phyloP scores from a whole-genome alignment of 441 rosid genomes.

The Erysimum pusillum region DNA sequence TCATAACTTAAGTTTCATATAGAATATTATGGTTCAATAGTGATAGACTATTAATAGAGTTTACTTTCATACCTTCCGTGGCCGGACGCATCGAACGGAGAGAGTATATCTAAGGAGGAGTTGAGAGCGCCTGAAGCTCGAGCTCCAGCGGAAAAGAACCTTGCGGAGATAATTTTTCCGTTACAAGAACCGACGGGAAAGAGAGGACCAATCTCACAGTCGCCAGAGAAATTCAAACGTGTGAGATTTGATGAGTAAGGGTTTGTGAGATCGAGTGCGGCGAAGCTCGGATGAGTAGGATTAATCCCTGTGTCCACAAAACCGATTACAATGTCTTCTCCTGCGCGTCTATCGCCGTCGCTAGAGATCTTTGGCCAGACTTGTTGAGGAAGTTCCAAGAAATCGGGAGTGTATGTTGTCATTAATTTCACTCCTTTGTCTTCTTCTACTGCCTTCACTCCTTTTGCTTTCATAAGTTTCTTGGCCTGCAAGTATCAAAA shows the following conservation, averaged over 20 bases:
- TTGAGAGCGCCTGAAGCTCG: slow-evolving; percentile 64
- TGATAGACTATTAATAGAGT: neutral
- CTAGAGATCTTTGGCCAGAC: slow-evolving; percentile 67
- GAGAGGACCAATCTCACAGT: slow-evolving; percentile 75
- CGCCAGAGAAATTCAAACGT: slow-evolving; percentile 66
- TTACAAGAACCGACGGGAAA: slow-evolving; percentile 74
- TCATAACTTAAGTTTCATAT: too few relatives aligned
- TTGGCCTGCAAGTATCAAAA: slow-evolving; percentile 59
- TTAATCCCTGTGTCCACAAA: slow-evolving; percentile 85
- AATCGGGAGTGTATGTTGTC: slow-evolving; percentile 88
- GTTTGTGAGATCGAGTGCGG: slow-evolving; percentile 46
- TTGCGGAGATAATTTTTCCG: slow-evolving; percentile 81
- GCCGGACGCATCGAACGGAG: slow-evolving; percentile 85
- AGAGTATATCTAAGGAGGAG: slow-evolving; percentile 72
- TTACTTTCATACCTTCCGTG: slow-evolving; percentile 74
- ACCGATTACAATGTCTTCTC: slow-evolving; percentile 83
- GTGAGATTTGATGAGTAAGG: slow-evolving; percentile 55
- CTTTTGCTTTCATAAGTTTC: slow-evolving; percentile 59
- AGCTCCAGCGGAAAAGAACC: slow-evolving; percentile 88
- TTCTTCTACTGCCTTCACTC: slow-evolving; percentile 78
- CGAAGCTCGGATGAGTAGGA: slow-evolving; percentile 86
- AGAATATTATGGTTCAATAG: too few relatives aligned
- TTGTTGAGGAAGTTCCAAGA: slow-evolving; percentile 68
- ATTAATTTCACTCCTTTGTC: slow-evolving; percentile 85
- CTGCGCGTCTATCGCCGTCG: slow-evolving; percentile 58